Conservation (phyloP, 2,329 filamentous ascomycete species). For the Diaporthe citriasiana region DNA sequence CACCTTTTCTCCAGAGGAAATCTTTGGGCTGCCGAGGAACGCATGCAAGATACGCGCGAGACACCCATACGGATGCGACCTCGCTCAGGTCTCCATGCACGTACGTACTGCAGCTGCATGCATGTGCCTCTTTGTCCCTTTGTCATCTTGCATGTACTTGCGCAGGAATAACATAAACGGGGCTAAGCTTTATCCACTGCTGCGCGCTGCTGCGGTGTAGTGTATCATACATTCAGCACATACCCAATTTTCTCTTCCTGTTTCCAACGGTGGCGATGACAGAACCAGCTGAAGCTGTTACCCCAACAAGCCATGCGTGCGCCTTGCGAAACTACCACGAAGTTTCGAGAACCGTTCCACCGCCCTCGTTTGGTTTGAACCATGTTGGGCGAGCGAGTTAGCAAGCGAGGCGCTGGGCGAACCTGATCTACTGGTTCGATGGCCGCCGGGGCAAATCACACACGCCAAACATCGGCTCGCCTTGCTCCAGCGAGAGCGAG, state of each 20-base stretch:
- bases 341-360: slow-evolving; percentile 3
- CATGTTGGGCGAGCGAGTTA: not conserved
- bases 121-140: not conserved
- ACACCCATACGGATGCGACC: slow-evolving; percentile 12
- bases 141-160: not conserved
- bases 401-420: not conserved
- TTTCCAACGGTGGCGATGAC: not conserved
- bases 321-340: slow-evolving; percentile 3
- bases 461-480: slow-evolving; percentile 11
- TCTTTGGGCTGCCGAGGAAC: not conserved
- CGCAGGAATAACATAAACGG: not conserved
- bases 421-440: slow-evolving; percentile 20
- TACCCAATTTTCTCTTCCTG: slow-evolving; percentile 9
- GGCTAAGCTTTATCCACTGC: not conserved
- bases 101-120: not conserved
- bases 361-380: slow-evolving; percentile 8
- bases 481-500: slow-evolving; percentile 20
- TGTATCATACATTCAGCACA: not conserved
- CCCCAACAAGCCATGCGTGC: not conserved
- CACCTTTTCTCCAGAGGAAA: not conserved
- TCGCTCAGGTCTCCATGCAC: not conserved
- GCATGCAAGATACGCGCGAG: slow-evolving; percentile 19
- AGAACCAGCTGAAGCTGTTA: not conserved
- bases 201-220: not conserved
- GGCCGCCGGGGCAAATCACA: slow-evolving; percentile 17